These are phyloP conservation scores for Trichophaea hybrida DNA, from an alignment of 2,329 filamentous ascomycete genomes.

Conservation along the genomic window DNA sequence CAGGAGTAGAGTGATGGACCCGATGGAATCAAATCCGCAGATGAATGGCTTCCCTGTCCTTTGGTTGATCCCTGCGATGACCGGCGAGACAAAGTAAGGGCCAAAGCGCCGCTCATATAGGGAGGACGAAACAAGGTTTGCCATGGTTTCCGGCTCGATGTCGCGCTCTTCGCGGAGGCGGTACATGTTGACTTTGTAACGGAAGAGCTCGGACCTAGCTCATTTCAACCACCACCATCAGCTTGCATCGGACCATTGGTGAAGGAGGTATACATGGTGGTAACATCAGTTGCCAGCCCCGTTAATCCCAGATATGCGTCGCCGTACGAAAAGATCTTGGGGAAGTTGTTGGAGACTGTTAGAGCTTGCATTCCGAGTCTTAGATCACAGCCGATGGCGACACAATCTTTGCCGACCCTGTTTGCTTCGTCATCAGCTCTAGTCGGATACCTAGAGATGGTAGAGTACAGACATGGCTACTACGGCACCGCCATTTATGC, in stretches of 20 bases:
- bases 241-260: neutral
- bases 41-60: constrained; percentile 94
- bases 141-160: constrained; percentile 88
- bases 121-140: constrained; percentile 80
- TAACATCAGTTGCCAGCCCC: constrained; percentile 88
- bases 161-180: constrained; percentile 92
- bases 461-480: constrained; percentile 18
- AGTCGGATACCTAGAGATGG: neutral
- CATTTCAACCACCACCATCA: neutral
- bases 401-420: constrained; percentile 93
- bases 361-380: constrained; percentile 91
- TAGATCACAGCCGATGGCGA: constrained; percentile 97
- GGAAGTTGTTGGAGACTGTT: constrained; percentile 99
- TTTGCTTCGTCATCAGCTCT: neutral
- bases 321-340: constrained; percentile 97
- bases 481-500: constrained; percentile 22
- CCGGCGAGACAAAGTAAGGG: constrained; percentile 88
- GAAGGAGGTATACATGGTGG: constrained; percentile 55
- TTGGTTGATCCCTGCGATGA: constrained; percentile 87
- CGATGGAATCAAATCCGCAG: constrained; percentile 97
- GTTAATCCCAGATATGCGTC: constrained; percentile 92
- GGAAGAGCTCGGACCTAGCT: constrained; percentile 56
- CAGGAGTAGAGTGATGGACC: constrained; percentile 30
- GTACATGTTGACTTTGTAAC: constrained; percentile 99
- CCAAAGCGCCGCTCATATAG: constrained; percentile 95